Conservation (phyloP, 805 yeast genomes). For the Cyberlindnera mississippiensis region DNA sequence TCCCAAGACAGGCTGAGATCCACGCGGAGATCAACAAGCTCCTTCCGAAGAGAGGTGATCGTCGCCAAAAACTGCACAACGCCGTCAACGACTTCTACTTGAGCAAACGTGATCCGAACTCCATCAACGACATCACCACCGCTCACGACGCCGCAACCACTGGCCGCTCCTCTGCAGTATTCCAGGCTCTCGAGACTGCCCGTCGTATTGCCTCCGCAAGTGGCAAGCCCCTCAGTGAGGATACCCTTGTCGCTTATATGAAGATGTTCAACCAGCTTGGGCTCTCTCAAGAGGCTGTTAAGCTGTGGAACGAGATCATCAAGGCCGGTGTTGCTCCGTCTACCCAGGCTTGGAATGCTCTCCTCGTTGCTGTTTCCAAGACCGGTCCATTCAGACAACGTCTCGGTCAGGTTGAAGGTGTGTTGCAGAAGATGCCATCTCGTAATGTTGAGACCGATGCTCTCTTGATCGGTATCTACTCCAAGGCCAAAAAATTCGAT, state of each 20-base stretch:
- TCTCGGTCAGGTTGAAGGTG: conserved; percentile 36
- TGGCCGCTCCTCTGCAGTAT: conserved; percentile 18
- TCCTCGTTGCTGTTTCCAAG: conserved; percentile 44
- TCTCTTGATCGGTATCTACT: conserved; percentile 43
- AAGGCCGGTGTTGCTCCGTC: conserved; percentile 38
- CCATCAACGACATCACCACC: conserved; percentile 14
- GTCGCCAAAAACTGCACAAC: conserved; percentile 6
- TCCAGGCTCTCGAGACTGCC: conserved; percentile 15
- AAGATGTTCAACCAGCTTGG: conserved; percentile 38
- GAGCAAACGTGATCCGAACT: conserved; percentile 22
- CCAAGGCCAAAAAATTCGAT: conserved; percentile 40
- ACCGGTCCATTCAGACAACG: conserved; percentile 24
- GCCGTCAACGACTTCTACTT: conserved; percentile 10
- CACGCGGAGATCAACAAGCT: background rate
- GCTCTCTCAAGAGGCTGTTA: conserved; percentile 34
- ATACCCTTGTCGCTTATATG: conserved; percentile 43
- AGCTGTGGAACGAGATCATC: conserved; percentile 49
- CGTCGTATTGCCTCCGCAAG: conserved; percentile 26
- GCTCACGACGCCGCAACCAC: conserved; percentile 17
- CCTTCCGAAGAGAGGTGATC: conserved; percentile 8
- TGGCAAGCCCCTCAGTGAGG: conserved; percentile 35
- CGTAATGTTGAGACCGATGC: conserved; percentile 49
- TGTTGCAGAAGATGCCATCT: conserved; percentile 31
- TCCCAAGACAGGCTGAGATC: conserved; percentile 6
- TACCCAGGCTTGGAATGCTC: conserved; percentile 53